A percentile compares a stretch with the other conserved stretches of the same genome.
These are phyloP conservation scores for Skeletonema marinoi DNA, from an alignment of 108 stramenopile species.

Conservation along the genomic window DNA sequence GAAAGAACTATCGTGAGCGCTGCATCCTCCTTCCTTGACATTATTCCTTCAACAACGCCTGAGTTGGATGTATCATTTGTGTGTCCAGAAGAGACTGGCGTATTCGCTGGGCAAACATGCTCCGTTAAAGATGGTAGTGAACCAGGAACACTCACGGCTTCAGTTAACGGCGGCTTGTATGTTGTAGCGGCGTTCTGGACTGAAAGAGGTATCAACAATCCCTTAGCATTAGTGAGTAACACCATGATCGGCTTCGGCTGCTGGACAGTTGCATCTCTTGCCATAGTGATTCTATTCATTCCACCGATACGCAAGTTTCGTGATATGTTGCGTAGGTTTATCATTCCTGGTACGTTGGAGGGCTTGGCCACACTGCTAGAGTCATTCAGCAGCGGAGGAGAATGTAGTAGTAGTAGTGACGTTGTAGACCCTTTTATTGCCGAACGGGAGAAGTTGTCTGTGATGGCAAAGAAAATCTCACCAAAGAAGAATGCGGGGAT, in stretches of 20 bases:
- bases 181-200: background rate
- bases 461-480: background rate
- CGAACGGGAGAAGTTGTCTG: background rate
- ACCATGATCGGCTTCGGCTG: background rate
- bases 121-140: background rate
- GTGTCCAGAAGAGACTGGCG: background rate
- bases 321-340: background rate
- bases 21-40: background rate
- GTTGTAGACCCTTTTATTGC: background rate
- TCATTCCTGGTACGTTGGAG: background rate
- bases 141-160: background rate
- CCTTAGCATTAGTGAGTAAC: background rate
- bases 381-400: background rate
- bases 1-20: background rate
- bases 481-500: background rate
- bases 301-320: background rate
- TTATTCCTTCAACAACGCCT: background rate
- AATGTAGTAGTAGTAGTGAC: background rate
- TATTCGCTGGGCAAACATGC: background rate
- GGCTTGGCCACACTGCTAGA: background rate
- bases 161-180: background rate
- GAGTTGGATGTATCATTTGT: background rate
- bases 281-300: background rate
- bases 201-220: background rate
- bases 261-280: background rate